Base-by-base conservation (phyloP, 169 alveolate species). In the Plasmodium reichenowi region DNA sequence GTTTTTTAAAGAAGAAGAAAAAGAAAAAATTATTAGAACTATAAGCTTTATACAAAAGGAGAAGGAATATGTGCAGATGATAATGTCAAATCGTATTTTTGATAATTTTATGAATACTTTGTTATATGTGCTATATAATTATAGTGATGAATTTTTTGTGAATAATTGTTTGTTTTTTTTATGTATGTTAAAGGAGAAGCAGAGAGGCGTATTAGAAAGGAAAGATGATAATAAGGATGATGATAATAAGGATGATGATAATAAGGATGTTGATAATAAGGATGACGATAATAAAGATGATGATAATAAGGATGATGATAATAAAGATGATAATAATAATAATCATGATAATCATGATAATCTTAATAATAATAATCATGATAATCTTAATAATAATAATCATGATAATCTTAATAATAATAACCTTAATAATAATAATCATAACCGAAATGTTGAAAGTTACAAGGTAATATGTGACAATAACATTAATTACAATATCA, bases 41-140 rank as follows among this genome's bases (percentile, higher is more conserved):
- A 68, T 83, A 32, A 52, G 22, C 0, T 67, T 56, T 83, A 59
- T 83, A 43, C 85, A 83, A 59, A 83, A 56, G 17, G 83, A 62
- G 13, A 38, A 38, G 7, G 83, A 72, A 26, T 38, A 24, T 20
- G 24, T 83, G 15, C 67, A 83, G 17, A 56, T 38, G 9, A 76
- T 83, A 68, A 15, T 83, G 54, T 56, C 91, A 13, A 83, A 59
- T 9, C 20, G 29, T 9, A 48, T 43, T 17, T 83, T 83, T 68
- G 56, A 83, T 60, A 43, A 50, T 24, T 83, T 83, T 54, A n/a
- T 54, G 0, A 62, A 63, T 22, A 83, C 68, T 56, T 45, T 83
- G 22, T 15, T 62, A 26, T 58, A 47, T 50, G 56, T 83, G 32
- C 56, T 83, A 50, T 56, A 83, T 29, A 83, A 62, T 56, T 22